A percentile compares a stretch with the other conserved stretches of the same genome.
These are phyloP conservation scores for Termitomyces sp. DNA, from an alignment of 768 basidiomycete species.

Conservation along the genomic window DNA sequence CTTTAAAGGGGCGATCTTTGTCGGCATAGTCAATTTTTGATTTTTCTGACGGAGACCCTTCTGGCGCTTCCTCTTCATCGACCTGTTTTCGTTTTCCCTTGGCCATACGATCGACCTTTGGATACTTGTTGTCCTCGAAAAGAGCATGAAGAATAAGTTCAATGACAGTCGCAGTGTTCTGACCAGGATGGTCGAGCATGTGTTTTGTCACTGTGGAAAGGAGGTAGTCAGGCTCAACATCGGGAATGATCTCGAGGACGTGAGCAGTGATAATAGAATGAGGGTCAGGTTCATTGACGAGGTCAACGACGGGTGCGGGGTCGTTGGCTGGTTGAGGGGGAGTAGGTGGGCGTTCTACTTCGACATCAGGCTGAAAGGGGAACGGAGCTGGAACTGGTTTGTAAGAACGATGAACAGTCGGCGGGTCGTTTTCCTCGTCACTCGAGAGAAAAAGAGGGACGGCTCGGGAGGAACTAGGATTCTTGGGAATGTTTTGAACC, in stretches of 20 bases:
- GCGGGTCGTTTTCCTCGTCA: constrained; percentile 34
- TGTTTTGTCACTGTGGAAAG: constrained; percentile 43
- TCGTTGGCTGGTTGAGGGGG: constrained; percentile 3
- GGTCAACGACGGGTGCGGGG: background rate
- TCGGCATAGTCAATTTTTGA: constrained; percentile 52
- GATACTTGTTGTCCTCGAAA: constrained; percentile 60
- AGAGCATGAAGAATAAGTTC: constrained; percentile 57
- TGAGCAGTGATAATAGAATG: constrained; percentile 35
- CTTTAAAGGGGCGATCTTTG: constrained; percentile 38
- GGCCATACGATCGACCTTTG: constrained; percentile 38
- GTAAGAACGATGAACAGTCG: background rate
- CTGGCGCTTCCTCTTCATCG: constrained; percentile 28
- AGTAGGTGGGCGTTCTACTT: background rate
- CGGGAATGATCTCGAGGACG: constrained; percentile 68
- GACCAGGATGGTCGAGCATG: constrained; percentile 26
- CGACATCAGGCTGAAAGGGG: background rate
- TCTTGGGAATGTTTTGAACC: constrained; percentile 10
- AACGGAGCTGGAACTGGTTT: background rate
- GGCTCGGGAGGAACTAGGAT: constrained; percentile 2
- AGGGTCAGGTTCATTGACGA: constrained; percentile 14
- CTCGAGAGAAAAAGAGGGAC: constrained; percentile 32
- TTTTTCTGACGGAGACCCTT: constrained; percentile 28
- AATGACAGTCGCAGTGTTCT: constrained; percentile 32
- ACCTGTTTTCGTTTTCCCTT: constrained; percentile 29
- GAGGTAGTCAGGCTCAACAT: constrained; percentile 58